These are phyloP conservation scores for Xylaria grammica DNA, from an alignment of 495 filamentous ascomycete genomes.

Conservation along the genomic window DNA sequence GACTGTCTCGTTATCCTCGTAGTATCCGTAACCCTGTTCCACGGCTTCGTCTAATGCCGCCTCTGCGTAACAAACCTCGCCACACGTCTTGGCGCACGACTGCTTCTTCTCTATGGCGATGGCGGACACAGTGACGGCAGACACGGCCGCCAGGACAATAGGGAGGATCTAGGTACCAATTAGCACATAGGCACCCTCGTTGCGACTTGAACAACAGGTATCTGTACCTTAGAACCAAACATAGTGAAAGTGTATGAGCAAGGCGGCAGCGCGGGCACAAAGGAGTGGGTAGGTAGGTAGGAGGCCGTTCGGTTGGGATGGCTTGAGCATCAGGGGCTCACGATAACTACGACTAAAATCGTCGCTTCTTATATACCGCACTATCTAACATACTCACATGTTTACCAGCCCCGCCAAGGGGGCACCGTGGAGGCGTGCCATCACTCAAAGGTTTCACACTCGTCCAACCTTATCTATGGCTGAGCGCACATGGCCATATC, in stretches of 20 bases:
- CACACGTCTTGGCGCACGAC: constrained; percentile 44
- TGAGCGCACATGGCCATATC: constrained; percentile 1
- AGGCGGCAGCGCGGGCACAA: background rate
- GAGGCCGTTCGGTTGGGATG: background rate
- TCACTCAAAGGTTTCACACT: constrained; percentile 4
- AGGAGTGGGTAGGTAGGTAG: background rate
- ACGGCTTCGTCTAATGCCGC: constrained; percentile 55
- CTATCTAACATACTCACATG: background rate
- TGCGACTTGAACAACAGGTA: background rate
- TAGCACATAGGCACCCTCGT: background rate
- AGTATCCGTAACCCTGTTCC: constrained; percentile 54
- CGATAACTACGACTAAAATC: background rate
- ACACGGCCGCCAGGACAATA: constrained; percentile 35
- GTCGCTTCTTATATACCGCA: constrained; percentile 11
- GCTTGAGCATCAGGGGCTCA: background rate
- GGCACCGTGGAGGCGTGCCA: constrained; percentile 1
- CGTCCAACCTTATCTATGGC: constrained; percentile 22
- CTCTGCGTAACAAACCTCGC: constrained; percentile 43
- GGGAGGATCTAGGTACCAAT: constrained; percentile 35
- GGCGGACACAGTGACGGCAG: constrained; percentile 37
- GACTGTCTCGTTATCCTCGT: constrained; percentile 51
- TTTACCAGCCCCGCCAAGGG: background rate
- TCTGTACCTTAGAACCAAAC: constrained; percentile 35
- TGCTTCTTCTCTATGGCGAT: constrained; percentile 38
- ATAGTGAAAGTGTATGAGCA: constrained; percentile 21